Evolutionary conservation across 768 basidiomycete species (phyloP), one percentile per base, ranked within the genome.

Genomic region (Tubosaeta sp.): DNA sequence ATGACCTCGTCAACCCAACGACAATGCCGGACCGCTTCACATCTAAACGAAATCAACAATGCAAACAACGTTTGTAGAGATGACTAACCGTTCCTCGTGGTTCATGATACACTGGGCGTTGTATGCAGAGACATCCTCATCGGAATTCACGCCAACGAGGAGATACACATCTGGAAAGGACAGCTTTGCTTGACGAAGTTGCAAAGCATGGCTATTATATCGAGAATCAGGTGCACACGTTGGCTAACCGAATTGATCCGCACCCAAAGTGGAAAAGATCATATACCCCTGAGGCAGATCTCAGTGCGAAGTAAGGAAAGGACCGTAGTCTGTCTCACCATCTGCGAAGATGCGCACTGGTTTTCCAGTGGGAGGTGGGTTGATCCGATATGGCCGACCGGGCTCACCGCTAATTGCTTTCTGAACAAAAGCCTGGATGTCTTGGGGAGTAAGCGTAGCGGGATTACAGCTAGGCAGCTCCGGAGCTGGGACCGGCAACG

Each of bases 261-360:
- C 68, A 92, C 90, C 90, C 90, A 68, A 92, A 97, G 69, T 97
- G 95, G 71, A 98, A 95, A 46, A 99, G 78, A 71, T 99, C 96
- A 63, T 97, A 99, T 11, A 97, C 95, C 13, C 88, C 89, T 90
- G 61, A 51, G 47, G 63, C n/a, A 24, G 22, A 44, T 31, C 27
- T 58, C 48, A 59, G 44, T 35, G 51, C 12, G 12, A 10, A 4
- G 36, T 14, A 16, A 9, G 34, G 13, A 5, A 1, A 29, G n/a
- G 13, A 40, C 22, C 4, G 36, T 21, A 45, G 49, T 21, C 4
- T 32, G 24, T 70, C 82, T 55, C 56, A 84, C 95, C 95, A 70
- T 98, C 96, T 1, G 96, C 94, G 57, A 95, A 99, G 12, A 99
- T 76, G 50, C 96, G 78, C 6, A 95, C 80, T 2, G 93, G 90